Percentiles rank a stretch among this genome's conserved stretches.
phyloP scores from a whole-genome alignment of 2,329 filamentous ascomycete species.

The Colletotrichum caudatum region DNA sequence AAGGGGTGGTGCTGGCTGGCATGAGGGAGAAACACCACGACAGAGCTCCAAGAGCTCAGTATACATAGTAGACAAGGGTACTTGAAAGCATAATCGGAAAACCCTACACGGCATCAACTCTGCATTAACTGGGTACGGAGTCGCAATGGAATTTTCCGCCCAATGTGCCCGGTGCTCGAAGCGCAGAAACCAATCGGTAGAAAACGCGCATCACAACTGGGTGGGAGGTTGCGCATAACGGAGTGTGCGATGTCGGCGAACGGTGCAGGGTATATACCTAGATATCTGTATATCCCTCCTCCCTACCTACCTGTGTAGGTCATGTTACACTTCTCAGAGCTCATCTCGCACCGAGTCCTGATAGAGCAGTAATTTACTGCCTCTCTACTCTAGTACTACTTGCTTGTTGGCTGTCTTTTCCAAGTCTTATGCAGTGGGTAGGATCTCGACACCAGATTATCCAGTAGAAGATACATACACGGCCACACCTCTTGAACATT shows the following conservation, averaged over 20 bases:
- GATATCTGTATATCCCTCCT: neutral
- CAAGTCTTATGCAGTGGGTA: conserved; percentile 11
- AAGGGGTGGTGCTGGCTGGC: neutral
- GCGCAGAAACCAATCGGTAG: neutral
- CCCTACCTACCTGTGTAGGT: neutral
- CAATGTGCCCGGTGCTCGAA: neutral
- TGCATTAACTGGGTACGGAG: neutral
- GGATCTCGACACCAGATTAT: neutral
- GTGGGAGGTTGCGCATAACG: neutral
- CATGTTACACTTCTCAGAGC: neutral
- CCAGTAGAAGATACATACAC: too few relatives aligned
- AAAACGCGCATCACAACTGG: neutral
- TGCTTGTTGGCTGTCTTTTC: neutral
- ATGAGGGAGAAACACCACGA: neutral
- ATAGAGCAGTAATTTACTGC: conserved; percentile 11
- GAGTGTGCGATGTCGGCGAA: conserved; percentile 34
- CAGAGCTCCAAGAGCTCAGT: neutral
- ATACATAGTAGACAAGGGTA: too few relatives aligned
- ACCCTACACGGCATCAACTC: neutral
- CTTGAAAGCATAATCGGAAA: neutral
- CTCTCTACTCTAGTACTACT: neutral
- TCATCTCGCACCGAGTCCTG: conserved; percentile 19
- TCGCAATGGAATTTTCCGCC: neutral
- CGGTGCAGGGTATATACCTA: neutral
- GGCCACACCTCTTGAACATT: neutral